Percentiles rank a stretch among this genome's conserved stretches.
Conservation (phyloP, 2,329 filamentous ascomycete species). For the Penicillium aurantiogriseum region DNA sequence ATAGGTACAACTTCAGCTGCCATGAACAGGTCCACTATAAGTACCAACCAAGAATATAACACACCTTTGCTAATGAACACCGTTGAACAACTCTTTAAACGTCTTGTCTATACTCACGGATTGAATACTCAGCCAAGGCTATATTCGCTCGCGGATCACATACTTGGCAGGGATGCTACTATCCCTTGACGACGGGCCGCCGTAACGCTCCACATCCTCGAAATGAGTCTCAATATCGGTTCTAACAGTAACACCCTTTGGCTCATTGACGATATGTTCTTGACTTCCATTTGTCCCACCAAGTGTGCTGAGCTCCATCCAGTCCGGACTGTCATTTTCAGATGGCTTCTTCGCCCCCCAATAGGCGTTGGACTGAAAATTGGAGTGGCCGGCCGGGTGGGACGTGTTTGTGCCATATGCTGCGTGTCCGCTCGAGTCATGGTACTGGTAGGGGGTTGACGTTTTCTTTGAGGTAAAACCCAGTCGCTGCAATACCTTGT, state of each 20-base stretch:
- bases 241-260: constrained; percentile 3
- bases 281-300: not conserved
- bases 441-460: not conserved
- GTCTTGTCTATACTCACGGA: not conserved
- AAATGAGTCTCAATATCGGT: constrained; percentile 11
- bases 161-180: not conserved
- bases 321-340: not conserved
- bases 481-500: constrained; percentile 10
- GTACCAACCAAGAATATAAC: not conserved
- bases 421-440: not conserved
- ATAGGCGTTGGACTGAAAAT: not conserved
- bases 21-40: not conserved
- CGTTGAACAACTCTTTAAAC: not conserved
- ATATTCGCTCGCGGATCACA: not conserved
- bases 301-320: constrained; percentile 6
- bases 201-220: not conserved
- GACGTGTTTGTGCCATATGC: constrained; percentile 4
- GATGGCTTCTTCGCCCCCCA: not conserved
- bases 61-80: not conserved
- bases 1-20: not conserved
- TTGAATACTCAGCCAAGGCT: not conserved
- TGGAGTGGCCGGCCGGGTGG: not conserved
- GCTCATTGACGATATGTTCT: constrained; percentile 2
- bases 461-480: constrained; percentile 11
- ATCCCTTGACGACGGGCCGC: not conserved